Percentiles rank a stretch among this genome's conserved stretches.
Evolutionary conservation across 78 protist genomes (phyloP).

Genomic region (Planoprotostelium fungivorum): DNA sequence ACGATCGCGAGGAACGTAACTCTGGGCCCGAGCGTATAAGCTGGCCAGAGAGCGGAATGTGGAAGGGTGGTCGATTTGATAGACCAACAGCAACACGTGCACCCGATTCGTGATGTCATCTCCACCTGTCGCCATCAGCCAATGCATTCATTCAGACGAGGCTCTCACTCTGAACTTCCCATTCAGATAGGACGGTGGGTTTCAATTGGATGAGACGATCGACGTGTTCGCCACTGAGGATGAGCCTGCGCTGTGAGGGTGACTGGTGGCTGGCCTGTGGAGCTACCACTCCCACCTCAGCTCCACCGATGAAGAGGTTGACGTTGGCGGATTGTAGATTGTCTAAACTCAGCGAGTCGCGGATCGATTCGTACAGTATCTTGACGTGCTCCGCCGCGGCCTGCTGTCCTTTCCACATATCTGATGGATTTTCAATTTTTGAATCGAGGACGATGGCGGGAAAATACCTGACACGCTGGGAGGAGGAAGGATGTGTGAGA

Average conservation of each 20-base stretch:
- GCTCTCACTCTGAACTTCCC: neutral
- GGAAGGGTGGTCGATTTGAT: neutral
- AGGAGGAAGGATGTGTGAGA: neutral
- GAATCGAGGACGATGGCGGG: neutral
- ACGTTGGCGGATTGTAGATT: neutral
- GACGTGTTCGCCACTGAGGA: neutral
- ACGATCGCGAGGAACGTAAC: neutral
- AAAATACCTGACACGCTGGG: neutral
- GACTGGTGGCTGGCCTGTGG: neutral
- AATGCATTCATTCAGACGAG: neutral
- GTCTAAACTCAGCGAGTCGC: neutral
- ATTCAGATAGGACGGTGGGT: neutral
- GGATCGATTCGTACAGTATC: neutral
- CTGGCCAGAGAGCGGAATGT: neutral
- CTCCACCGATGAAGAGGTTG: neutral
- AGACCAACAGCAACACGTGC: neutral
- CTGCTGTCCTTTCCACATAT: neutral
- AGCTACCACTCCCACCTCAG: neutral
- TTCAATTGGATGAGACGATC: neutral
- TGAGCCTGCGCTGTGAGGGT: neutral
- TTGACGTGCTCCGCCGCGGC: neutral
- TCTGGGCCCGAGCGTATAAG: neutral
- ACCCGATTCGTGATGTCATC: neutral
- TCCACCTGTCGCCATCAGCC: neutral
- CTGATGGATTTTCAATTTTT: neutral